Percentiles rank a stretch among this genome's conserved stretches.
These are phyloP conservation scores for Quercus phellos DNA, from an alignment of 331 rosid species.

Conservation along the genomic window DNA sequence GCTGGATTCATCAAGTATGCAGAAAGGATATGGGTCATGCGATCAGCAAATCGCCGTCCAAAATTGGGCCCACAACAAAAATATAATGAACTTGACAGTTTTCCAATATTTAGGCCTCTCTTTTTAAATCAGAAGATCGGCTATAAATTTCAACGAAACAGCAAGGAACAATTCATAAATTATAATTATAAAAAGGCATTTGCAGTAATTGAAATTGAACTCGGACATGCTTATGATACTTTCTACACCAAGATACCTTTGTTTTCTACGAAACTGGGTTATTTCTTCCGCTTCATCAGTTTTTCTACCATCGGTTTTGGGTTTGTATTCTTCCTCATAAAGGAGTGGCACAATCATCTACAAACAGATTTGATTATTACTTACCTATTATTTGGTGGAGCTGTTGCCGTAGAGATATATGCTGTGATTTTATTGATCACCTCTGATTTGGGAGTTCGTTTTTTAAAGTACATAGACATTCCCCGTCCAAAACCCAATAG, in stretches of 20 bases:
- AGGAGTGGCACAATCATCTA: too few species aligned
- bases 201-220: not conserved
- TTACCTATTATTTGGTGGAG: not conserved
- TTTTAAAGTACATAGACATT: too few species aligned
- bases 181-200: not conserved
- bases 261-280: not conserved
- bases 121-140: not conserved
- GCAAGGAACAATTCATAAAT: too few species aligned
- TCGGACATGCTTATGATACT: not conserved
- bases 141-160: too few species aligned
- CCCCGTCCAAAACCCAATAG: too few species aligned
- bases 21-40: not conserved
- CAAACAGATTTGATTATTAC: not conserved
- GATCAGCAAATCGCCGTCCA: not conserved
- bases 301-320: not conserved
- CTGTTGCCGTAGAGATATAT: not conserved
- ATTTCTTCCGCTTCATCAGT: not conserved
- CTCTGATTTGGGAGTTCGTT: too few species aligned
- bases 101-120: not conserved
- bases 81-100: too few species aligned
- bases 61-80: too few species aligned
- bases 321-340: not conserved
- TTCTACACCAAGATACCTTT: conserved; percentile 5
- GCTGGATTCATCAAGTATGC: conserved; percentile 2
- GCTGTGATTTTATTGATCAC: not conserved